A percentile compares a stretch with the other conserved stretches of the same genome.
Evolutionary conservation across 176 grass and related monocot species (phyloP).

Genomic region (Triticum dicoccoides): DNA sequence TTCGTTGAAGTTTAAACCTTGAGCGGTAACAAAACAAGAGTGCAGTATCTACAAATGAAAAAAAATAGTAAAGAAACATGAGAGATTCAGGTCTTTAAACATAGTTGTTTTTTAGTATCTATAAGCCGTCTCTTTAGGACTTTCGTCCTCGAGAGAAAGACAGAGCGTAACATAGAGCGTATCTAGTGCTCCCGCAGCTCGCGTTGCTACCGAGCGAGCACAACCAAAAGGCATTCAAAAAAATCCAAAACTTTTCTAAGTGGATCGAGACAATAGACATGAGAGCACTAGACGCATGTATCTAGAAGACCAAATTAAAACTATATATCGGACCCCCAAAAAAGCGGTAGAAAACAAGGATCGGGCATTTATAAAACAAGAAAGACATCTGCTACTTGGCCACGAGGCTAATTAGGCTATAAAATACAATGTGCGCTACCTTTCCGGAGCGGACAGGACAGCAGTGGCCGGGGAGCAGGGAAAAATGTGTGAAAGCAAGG

Average conservation of each 20-base stretch:
- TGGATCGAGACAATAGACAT: background rate
- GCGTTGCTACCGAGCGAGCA: background rate
- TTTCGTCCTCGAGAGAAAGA: background rate
- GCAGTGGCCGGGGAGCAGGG: background rate
- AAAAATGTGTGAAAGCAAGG: background rate
- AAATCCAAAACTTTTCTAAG: background rate
- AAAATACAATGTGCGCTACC: background rate
- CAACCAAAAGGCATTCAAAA: background rate
- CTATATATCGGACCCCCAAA: background rate
- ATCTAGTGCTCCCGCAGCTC: background rate
- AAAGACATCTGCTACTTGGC: background rate
- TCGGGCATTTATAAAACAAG: background rate
- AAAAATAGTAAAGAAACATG: background rate
- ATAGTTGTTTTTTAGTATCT: background rate
- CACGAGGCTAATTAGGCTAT: background rate
- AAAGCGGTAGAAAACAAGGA: background rate
- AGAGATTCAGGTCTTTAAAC: background rate
- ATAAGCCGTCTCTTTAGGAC: background rate
- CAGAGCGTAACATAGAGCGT: background rate
- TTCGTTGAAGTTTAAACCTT: too few species aligned
- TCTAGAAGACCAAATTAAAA: background rate
- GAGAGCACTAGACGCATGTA: background rate
- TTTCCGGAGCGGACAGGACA: constrained; percentile 17
- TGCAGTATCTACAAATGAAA: too few species aligned
- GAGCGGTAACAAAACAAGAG: too few species aligned